Evolutionary conservation across 306 rosid species (phyloP), one percentile per base, ranked within the genome.

Genomic region (Fragaria iinumae): DNA sequence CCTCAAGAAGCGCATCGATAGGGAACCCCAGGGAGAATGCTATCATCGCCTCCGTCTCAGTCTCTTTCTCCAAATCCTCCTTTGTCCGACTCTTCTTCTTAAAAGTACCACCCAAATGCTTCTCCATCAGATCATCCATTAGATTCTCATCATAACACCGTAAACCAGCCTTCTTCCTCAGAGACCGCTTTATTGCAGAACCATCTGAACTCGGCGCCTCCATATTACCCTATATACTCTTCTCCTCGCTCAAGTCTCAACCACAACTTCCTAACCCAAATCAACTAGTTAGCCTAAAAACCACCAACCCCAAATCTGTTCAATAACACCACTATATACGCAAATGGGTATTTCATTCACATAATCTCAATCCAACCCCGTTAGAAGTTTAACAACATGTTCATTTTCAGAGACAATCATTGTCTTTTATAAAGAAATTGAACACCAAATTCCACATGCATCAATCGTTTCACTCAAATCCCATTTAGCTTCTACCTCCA

Each of bases 31-130:
- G 87, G 5, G 93, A 95, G 3, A 92, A 47, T 0, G 97, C 97
- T 71, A 92, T 95, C 99, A 95, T 92, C 12, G 99, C 93, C 90
- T 95, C 99, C 1, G 87, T 86, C 78, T 90, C 91, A 1, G 99
- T 90, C 81, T 92, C 99, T 82, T 88, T 95, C 87, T 95, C 93
- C 78, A 95, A 52, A 87, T 87, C 99, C 74, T 83, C 83, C 38
- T 27, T 83, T 3, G 89, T 87, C 80, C 77, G 86, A 34, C 23
- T 84, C 85, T 74, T 89, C 80, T 86, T 95, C 90, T 88, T 92
- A 29, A 80, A 89, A 72, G 83, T 77, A 52, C 81, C 81, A 7
- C 93, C 97, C 65, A 92, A 59, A 63, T 90, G 91, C 73, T 91
- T 83, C 84, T 94, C 98, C 32, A 86, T 78, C 59, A 88, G 3